Evolutionary conservation across 192 early-diverging fungal genomes (phyloP).

Genomic region (Coemansia reversa): DNA sequence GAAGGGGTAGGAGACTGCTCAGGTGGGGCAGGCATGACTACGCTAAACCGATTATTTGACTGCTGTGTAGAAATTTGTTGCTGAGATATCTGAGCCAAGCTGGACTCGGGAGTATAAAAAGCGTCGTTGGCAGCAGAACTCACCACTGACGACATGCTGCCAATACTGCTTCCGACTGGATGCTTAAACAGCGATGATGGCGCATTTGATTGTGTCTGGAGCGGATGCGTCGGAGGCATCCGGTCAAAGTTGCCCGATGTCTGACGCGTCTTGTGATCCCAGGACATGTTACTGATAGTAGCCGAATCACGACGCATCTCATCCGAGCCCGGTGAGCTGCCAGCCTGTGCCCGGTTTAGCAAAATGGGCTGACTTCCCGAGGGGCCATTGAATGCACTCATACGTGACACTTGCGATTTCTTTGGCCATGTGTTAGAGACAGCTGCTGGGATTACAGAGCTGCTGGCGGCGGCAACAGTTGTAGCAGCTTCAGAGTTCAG

Average conservation of each 20-base stretch:
- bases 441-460: background rate
- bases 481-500: background rate
- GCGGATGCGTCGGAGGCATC: background rate
- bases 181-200: slow-evolving; percentile 37
- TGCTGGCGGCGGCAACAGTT: slow-evolving; percentile 3
- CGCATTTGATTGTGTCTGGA: slow-evolving; percentile 8
- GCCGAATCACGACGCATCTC: slow-evolving; percentile 37
- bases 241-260: background rate
- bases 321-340: background rate
- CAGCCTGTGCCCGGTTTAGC: background rate
- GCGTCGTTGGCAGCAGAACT: slow-evolving; percentile 19
- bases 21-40: background rate
- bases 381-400: slow-evolving; percentile 47
- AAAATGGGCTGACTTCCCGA: slow-evolving; percentile 1
- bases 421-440: background rate
- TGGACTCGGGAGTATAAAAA: slow-evolving; percentile 49
- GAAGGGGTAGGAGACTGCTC: background rate
- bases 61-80: background rate
- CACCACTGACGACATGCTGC: slow-evolving; percentile 2
- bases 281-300: slow-evolving; percentile 32
- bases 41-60: background rate
- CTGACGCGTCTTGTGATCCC: slow-evolving; percentile 14
- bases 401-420: slow-evolving; percentile 11
- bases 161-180: slow-evolving; percentile 28
- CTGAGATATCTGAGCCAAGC: slow-evolving; percentile 29